Evolutionary conservation across 345 rosid species (phyloP).

Genomic region (Boechera stricta): DNA sequence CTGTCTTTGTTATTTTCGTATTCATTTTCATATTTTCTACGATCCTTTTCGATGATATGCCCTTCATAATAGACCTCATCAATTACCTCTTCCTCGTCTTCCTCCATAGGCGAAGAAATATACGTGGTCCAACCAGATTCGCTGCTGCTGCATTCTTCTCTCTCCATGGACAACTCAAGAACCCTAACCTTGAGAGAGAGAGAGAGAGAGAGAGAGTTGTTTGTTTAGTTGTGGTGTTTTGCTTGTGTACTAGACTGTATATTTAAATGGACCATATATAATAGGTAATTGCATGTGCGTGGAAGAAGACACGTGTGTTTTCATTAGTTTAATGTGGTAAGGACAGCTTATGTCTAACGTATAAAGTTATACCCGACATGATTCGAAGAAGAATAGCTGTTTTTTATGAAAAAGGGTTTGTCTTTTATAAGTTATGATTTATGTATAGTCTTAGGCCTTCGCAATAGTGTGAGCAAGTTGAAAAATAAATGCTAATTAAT

Average conservation of each 20-base stretch:
- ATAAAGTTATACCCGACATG: conserved; percentile 36
- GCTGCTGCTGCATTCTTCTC: conserved; percentile 75
- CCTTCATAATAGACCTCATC: conserved; percentile 35
- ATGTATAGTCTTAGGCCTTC: conserved; percentile 26
- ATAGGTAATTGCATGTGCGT: conserved; percentile 21
- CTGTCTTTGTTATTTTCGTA: conserved; percentile 46
- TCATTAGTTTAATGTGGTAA: conserved; percentile 24
- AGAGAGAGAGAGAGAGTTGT: neutral
- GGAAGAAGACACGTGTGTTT: conserved; percentile 33
- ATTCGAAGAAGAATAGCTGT: conserved; percentile 31
- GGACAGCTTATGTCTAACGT: conserved; percentile 36
- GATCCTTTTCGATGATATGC: conserved; percentile 19
- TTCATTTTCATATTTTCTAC: conserved; percentile 19
- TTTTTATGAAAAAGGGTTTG: conserved; percentile 28
- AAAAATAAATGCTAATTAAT: conserved; percentile 4
- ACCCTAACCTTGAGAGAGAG: conserved; percentile 19
- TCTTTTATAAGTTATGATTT: conserved; percentile 31
- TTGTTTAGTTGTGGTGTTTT: conserved; percentile 9
- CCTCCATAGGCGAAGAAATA: conserved; percentile 58
- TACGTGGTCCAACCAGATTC: conserved; percentile 80
- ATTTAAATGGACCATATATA: neutral
- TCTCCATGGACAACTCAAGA: conserved; percentile 17
- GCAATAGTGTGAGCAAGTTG: conserved; percentile 25
- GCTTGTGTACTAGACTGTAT: conserved; percentile 14
- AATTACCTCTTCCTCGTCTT: conserved; percentile 47